Evolutionary conservation across 495 filamentous ascomycete genomes (phyloP).

Genomic region (Parachaetomium inaequale): DNA sequence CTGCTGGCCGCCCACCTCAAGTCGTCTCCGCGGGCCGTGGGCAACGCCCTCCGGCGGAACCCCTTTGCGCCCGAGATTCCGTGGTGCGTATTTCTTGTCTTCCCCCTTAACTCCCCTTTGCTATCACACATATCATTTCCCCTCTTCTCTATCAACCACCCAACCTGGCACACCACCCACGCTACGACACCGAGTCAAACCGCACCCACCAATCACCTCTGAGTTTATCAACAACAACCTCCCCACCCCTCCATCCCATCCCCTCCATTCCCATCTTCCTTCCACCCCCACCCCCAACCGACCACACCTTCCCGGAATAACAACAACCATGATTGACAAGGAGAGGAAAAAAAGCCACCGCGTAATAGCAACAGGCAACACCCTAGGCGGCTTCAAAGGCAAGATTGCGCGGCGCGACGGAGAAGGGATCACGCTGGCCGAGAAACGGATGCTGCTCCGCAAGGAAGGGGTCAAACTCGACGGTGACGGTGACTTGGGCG

Average conservation of each 20-base stretch:
- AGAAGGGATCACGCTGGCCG: conserved; percentile 40
- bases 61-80: conserved; percentile 65
- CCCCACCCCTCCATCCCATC: too few relatives aligned
- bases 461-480: conserved; percentile 43
- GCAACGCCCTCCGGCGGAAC: conserved; percentile 69
- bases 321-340: not conserved
- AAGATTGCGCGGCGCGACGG: conserved; percentile 35
- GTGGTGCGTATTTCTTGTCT: conserved; percentile 25
- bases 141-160: too few relatives aligned
- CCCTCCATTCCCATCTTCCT: too few relatives aligned
- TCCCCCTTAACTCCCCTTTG: not conserved
- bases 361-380: conserved; percentile 43
- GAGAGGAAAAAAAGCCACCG: conserved; percentile 35
- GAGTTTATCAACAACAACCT: too few relatives aligned
- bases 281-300: not conserved
- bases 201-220: too few relatives aligned
- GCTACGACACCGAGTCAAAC: too few relatives aligned
- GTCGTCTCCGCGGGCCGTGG: conserved; percentile 74
- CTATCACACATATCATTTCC: too few relatives aligned
- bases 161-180: too few relatives aligned
- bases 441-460: conserved; percentile 41
- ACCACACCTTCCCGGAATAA: not conserved
- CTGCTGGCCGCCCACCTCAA: conserved; percentile 61
- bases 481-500: conserved; percentile 30
- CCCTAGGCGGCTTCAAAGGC: conserved; percentile 53